Base-by-base conservation (phyloP, 139 green algal species). In the Chlamydomonas eustigma region DNA sequence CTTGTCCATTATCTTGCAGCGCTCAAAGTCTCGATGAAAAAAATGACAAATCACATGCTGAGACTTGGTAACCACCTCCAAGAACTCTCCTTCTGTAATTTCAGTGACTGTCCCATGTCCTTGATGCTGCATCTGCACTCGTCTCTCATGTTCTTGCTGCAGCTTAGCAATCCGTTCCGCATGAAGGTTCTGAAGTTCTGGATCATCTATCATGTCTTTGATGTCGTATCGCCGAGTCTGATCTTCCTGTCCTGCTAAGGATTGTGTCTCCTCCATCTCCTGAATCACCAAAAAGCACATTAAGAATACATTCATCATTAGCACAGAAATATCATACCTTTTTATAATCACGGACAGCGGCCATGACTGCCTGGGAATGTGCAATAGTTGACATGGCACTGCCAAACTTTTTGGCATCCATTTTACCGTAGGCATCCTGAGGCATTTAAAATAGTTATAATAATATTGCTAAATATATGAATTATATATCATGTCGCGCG, bases 1-100 rank as follows among this genome's bases (percentile, higher is more conserved):
- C 85, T 96, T 94, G 87, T 98, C 91, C 78, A 98, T 89, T 66
- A 98, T 92, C 85, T 96, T 96, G 87, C 95, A 98, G 8, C 93
- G 86, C 78, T 96, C 88, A 89, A 99, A 99, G 64, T 97, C 93
- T n/a, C 81, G 73, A 78, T 98, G 95, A 81, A 91, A 99, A 71
- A 99, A 98, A 80, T 99, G 95, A 38, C 74, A 85, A 0, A 98
- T 89, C 30, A 96, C 90, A 0, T 71, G 70, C 36, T 91, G 79
- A 50, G 91, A 92, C 50, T 92, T 85, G 6, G 94, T 99, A 1
- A 97, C 92, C 6, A 89, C 79, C 70, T 96, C 91, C 35, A 99
- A 73, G 66, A 98, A 98, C 25, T 98, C 94, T 5, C 82, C 88
- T 68, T 98, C 93, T 12, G 81, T 74, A 12, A 98, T 88, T 68